Evolutionary conservation across 108 stramenopile species (phyloP).

Genomic region (Tribonema minus): DNA sequence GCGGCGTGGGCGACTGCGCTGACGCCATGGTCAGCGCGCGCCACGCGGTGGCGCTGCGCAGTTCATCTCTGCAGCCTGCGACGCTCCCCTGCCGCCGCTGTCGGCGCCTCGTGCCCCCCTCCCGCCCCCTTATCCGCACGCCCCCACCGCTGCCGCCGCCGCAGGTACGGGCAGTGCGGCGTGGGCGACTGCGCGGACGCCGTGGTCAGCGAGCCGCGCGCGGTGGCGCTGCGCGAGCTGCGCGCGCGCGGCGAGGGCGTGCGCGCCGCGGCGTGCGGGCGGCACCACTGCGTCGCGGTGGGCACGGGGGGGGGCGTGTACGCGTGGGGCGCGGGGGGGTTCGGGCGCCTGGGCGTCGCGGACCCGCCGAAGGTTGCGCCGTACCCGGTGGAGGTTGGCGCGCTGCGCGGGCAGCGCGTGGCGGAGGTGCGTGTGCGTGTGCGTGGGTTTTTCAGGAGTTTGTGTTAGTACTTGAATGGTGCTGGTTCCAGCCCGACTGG

Average conservation of each 20-base stretch:
- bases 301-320: slow-evolving; percentile 31
- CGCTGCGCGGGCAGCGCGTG: too few species aligned
- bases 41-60: not conserved
- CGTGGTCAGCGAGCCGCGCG: not conserved
- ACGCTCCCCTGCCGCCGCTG: not conserved
- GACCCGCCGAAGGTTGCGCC: not conserved
- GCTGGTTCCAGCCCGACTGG: too few species aligned
- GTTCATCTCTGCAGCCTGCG: not conserved
- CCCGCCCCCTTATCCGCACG: too few species aligned
- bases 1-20: not conserved
- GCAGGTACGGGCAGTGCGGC: slow-evolving; percentile 43
- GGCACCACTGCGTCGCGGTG: slow-evolving; percentile 49
- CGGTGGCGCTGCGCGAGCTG: not conserved
- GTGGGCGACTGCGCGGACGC: slow-evolving; percentile 22
- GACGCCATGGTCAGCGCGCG: not conserved
- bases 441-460: too few species aligned
- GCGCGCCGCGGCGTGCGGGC: slow-evolving; percentile 33
- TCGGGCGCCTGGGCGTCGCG: slow-evolving; percentile 25
- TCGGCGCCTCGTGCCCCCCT: too few species aligned
- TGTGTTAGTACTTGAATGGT: too few species aligned
- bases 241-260: not conserved
- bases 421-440: too few species aligned
- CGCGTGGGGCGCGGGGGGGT: slow-evolving; percentile 47
- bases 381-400: not conserved
- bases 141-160: not conserved